A percentile compares a stretch with the other conserved stretches of the same genome.
Evolutionary conservation across 2,329 filamentous ascomycete genomes (phyloP).

Genomic region (Elsinoe perseae): DNA sequence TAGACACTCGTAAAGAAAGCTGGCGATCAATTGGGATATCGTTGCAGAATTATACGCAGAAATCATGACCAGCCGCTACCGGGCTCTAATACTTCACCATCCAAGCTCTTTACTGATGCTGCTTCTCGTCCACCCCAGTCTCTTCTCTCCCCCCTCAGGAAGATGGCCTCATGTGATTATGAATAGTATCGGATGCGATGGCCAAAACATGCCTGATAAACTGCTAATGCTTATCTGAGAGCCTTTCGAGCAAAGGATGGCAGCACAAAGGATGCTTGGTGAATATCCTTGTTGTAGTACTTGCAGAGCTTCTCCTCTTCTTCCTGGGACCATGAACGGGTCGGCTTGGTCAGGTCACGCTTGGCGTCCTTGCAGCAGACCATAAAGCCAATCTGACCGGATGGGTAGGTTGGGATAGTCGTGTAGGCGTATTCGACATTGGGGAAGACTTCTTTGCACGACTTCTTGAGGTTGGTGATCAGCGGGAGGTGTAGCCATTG

Average conservation of each 20-base stretch:
- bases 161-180: no score
- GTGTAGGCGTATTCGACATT: constrained; percentile 98
- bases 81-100: background rate
- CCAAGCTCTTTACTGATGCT: background rate
- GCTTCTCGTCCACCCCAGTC: background rate
- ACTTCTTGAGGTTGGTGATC: constrained; percentile 91
- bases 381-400: constrained; percentile 99
- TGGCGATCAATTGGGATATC: constrained; percentile 2
- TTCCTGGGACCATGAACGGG: constrained; percentile 72
- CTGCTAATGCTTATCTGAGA: constrained; percentile 33
- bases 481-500: constrained; percentile 96
- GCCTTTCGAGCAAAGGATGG: constrained; percentile 86
- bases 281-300: constrained; percentile 97
- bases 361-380: constrained; percentile 92
- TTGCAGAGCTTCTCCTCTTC: constrained; percentile 89
- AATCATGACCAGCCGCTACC: background rate
- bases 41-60: constrained; percentile 8
- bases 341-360: constrained; percentile 74
- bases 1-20: background rate
- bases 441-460: constrained; percentile 95
- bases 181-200: no score
- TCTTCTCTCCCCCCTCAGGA: no score
- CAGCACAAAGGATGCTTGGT: constrained; percentile 87
- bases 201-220: background rate
- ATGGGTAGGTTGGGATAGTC: constrained; percentile 97